These are phyloP conservation scores for Strobilomyces confusus DNA, from an alignment of 768 basidiomycete genomes.

Conservation along the genomic window DNA sequence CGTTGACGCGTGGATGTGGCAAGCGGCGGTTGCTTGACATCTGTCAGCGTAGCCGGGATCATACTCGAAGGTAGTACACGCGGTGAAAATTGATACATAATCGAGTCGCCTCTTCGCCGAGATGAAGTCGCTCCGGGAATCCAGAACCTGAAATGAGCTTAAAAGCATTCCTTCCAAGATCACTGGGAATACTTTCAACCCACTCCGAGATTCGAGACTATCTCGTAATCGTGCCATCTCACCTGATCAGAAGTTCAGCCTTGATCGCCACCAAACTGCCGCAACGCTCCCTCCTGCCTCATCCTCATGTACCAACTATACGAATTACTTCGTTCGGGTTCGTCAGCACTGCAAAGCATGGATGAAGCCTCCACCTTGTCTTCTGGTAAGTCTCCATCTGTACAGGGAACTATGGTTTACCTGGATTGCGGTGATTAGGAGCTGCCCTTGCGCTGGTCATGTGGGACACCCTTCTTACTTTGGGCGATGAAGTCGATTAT, in stretches of 20 bases:
- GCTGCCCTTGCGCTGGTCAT: constrained; percentile 7
- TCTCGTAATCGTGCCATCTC: background rate
- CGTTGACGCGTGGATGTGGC: too few relatives aligned
- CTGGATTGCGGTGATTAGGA: constrained; percentile 3
- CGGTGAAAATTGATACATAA: background rate
- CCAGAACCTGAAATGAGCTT: background rate
- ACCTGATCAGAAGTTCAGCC: background rate
- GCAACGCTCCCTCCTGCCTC: background rate
- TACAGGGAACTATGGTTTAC: background rate
- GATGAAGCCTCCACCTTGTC: constrained; percentile 2
- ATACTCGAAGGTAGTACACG: background rate
- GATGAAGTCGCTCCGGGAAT: too few relatives aligned
- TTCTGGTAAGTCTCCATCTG: constrained; percentile 9
- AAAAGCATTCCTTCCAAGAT: background rate
- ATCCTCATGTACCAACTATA: background rate
- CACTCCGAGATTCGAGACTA: background rate
- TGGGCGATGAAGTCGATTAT: constrained; percentile 14
- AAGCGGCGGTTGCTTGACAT: background rate
- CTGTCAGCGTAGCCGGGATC: background rate
- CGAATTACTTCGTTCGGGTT: constrained; percentile 1
- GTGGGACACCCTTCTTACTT: constrained; percentile 18
- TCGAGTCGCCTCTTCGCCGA: background rate
- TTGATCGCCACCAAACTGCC: background rate
- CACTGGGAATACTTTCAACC: background rate
- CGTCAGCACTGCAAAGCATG: background rate